Evolutionary conservation across 2,329 filamentous ascomycete genomes (phyloP).

Genomic region (Curvularia eragrostidis): DNA sequence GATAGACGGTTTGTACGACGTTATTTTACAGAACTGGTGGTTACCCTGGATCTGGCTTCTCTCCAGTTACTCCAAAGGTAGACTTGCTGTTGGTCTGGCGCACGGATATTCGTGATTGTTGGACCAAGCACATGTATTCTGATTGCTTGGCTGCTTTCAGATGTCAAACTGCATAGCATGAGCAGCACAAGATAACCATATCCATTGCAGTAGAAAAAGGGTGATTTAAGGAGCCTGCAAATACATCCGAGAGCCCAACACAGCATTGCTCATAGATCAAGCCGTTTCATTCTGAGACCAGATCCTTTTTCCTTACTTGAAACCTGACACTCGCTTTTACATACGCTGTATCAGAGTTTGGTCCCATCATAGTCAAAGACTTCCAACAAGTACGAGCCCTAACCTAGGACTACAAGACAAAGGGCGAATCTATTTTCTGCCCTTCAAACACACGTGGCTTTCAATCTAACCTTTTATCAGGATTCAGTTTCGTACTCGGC

Average conservation of each 20-base stretch:
- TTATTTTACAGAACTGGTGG: not conserved
- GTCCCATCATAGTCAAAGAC: not conserved
- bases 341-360: not conserved
- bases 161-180: slow-evolving; percentile 24
- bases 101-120: slow-evolving; percentile 1
- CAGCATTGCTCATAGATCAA: not conserved
- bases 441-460: too few relatives aligned
- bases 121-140: slow-evolving; percentile 8
- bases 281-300: not conserved
- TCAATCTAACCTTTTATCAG: not conserved
- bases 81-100: not conserved
- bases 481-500: too few relatives aligned
- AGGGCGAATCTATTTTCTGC: not conserved
- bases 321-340: not conserved
- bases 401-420: too few relatives aligned
- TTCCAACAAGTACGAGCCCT: not conserved
- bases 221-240: slow-evolving; percentile 6
- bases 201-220: not conserved
- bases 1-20: not conserved
- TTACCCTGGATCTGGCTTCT: not conserved
- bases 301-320: not conserved
- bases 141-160: slow-evolving; percentile 18
- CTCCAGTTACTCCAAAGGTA: not conserved
- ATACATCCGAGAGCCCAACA: not conserved
- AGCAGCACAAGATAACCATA: slow-evolving; percentile 4